Percentiles rank a stretch among this genome's conserved stretches.
These are phyloP conservation scores for Tritrichomonas foetus DNA, from an alignment of 208 protist species.

Conservation along the genomic window DNA sequence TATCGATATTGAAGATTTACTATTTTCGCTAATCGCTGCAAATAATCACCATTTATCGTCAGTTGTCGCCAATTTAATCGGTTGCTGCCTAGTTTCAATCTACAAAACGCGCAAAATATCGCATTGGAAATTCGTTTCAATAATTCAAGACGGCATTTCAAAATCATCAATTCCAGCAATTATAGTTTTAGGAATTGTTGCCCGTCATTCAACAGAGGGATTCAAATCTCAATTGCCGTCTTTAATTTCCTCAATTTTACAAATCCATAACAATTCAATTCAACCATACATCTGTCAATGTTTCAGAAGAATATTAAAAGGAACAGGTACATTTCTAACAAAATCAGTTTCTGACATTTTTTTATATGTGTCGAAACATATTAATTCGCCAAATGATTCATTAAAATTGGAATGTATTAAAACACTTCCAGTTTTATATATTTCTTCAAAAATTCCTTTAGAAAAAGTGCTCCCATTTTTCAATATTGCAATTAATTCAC, in stretches of 20 bases:
- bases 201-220: background rate
- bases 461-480: background rate
- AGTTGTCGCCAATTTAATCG: background rate
- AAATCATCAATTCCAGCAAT: background rate
- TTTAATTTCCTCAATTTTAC: background rate
- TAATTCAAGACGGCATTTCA: background rate
- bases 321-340: background rate
- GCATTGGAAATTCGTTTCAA: slow-evolving; percentile 15
- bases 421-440: background rate
- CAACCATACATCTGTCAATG: background rate
- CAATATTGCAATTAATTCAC: background rate
- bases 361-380: background rate
- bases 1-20: background rate
- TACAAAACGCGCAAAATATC: background rate
- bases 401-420: background rate
- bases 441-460: background rate
- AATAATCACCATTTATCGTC: background rate
- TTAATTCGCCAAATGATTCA: background rate
- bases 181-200: background rate
- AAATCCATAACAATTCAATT: background rate
- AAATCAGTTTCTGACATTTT: slow-evolving; percentile 14
- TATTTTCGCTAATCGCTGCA: background rate
- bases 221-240: background rate
- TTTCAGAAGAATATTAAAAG: background rate
- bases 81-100: background rate